Evolutionary conservation across 2,329 filamentous ascomycete species (phyloP), one percentile per base, ranked within the genome.

Genomic region (Penicillium brevicompactum): DNA sequence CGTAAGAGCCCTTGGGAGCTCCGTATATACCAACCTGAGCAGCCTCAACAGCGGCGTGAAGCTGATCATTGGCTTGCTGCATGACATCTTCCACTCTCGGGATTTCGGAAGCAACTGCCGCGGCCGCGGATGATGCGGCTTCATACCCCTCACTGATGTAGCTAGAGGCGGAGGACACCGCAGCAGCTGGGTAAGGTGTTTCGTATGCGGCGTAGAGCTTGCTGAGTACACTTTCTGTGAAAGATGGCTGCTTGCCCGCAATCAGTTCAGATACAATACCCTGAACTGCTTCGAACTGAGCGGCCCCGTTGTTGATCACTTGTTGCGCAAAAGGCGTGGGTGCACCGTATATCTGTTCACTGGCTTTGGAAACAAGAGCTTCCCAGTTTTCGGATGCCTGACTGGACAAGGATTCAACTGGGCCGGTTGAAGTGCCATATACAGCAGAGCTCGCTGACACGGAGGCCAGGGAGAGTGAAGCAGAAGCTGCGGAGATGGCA

Each of bases 141-240:
- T 70, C 74, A 55, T 76, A 76, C 13, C 72, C 74, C 24, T 81
- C 78, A 49, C 75, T 79, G 10, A 80, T 80, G 47, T 81, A 80
- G 54, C 80, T 84, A 9, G 77, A 83, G 21, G 78, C 82, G 4
- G 81, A 81, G 0, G 81, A 78, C 5, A 67, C 62, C 3, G 70
- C 70, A 13, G 58, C 67, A 51, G 53, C 63, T 54, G 63, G 67
- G 49, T 70, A 69, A 14, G 86, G 88, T 0, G 86, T 90, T 22
- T 85, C 84, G 67, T 93, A 94, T 0, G 86, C 89, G 3, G 83
- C 87, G 53, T 84, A 84, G 11, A 96, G 80, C 49, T 88, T 84
- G 49, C 79, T 85, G 74, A 91, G 85, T 3, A 93, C 88, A 56
- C 89, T 92, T 67, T 95, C 89, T 0, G 88, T 92, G 66, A 91